Base-by-base conservation (phyloP, 2,329 filamentous ascomycete species). In the Claviceps arundinis region DNA sequence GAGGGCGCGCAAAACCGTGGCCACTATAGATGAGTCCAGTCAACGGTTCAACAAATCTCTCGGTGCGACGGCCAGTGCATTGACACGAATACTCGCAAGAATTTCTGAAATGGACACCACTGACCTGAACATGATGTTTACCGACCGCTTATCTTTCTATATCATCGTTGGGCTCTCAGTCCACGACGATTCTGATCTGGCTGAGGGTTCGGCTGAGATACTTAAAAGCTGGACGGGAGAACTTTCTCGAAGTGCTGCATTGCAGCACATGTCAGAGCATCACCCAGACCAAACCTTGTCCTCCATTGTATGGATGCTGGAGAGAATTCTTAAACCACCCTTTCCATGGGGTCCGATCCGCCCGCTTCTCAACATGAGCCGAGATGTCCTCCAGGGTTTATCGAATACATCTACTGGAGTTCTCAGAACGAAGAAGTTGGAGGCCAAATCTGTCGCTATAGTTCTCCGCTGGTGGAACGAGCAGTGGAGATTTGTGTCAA, bases 151-250 rank as follows among this genome's bases (percentile, higher is more conserved):
- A 43, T 83, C 83, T 6, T 85, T 87, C 54, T 81, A 84, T 57
- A 81, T 87, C 40, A 76, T 95, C 43, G 81, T 95, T 46, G 84
- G 85, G 4, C 77, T 88, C 17, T 79, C 96, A 6, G 82, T 96
- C 52, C 89, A 89, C 44, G 87, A 88, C 16, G 84, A 94, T 58
- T 74, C 85, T 52, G 77, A 82, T 53, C 83, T 93, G 37, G 89
- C 88, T 55, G 84, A 90, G 63, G 85, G 87, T 16, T 84, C 87
- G 1, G 78, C 90, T 6, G 85, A 89, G 58, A 72, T 97, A 30
- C 77, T 97, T 57, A 95, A 95, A 66, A 81, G 81, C 38, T 80
- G 91, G 60, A 93, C 87, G 38, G 79, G 78, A 8, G 81, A 94
- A 64, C 64, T 72, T 37, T 71, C 69, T 19, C 74, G 77, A 42